phyloP scores from a whole-genome alignment of 1,284 basidiomycete genomes.

The Ceratobasidium theobromae region DNA sequence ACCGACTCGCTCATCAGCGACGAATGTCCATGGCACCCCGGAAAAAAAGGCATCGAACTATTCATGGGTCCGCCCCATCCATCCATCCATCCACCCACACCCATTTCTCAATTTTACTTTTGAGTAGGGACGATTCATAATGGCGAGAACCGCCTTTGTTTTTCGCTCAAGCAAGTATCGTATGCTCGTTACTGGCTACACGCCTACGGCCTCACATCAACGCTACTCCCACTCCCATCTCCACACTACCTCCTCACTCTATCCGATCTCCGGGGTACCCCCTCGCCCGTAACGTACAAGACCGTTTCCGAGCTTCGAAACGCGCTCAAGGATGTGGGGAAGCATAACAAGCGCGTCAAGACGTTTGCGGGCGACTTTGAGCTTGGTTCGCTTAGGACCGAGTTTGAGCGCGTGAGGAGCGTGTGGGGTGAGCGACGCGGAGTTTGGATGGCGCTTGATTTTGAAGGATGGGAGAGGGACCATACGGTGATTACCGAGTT shows the following conservation, averaged over 20 bases:
- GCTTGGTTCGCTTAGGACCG: constrained; percentile 57
- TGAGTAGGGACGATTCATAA: constrained; percentile 57
- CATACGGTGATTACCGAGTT: constrained; percentile 72
- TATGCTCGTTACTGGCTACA: constrained; percentile 84
- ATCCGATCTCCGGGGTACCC: constrained; percentile 1
- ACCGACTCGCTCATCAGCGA: constrained; percentile 71
- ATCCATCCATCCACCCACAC: not conserved
- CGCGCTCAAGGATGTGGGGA: constrained; percentile 67
- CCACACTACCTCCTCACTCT: constrained; percentile 65
- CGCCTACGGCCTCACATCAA: constrained; percentile 65
- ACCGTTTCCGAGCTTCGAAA: constrained; percentile 56
- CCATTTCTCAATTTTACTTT: not conserved
- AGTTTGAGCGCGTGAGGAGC: constrained; percentile 66
- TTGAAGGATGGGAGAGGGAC: constrained; percentile 77
- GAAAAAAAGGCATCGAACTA: constrained; percentile 57
- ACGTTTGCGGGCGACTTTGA: constrained; percentile 48
- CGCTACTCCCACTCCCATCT: constrained; percentile 66
- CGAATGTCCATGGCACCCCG: constrained; percentile 49
- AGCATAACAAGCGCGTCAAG: constrained; percentile 73
- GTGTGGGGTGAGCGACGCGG: constrained; percentile 62
- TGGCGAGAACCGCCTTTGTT: constrained; percentile 69
- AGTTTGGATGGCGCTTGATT: constrained; percentile 73
- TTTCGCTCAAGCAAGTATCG: constrained; percentile 80
- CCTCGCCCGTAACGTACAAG: constrained; percentile 57
- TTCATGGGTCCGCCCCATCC: constrained; percentile 59